Evolutionary conservation across 768 basidiomycete species (phyloP), one percentile per base, ranked within the genome.

Genomic region (Suillus hirtellus): DNA sequence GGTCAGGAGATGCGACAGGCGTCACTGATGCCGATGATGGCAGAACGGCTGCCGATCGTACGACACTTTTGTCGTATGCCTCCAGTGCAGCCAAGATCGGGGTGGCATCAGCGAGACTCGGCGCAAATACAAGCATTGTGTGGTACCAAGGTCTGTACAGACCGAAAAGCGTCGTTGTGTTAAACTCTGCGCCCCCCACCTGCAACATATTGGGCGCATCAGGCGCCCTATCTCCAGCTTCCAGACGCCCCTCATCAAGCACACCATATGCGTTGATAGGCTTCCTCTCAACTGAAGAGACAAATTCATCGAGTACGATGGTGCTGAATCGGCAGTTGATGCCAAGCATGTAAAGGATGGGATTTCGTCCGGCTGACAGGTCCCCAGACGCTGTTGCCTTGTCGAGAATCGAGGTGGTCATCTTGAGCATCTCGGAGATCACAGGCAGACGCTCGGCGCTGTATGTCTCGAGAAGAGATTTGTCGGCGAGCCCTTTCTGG

Each of bases 341-440:
- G 38, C 63, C 63, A 38, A 85, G 77, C 69, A 82, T 80, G 19
- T 9, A 56, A 5, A 65, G 34, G n/a, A 58, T 27, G 31, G 52
- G 52, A 10, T 2, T 70, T 65, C 7, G 81, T 63, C 1, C 69
- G 64, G 11, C 5, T 0, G 44, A 21, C n/a, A 2, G 4, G 44
- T 46, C 44, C 21, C 44, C 44, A 21, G 44, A 21, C 11, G 44
- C 11, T 46, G 12, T 21, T 21, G 11, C 44, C n/a, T 46, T n/a
- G 11, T 46, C 11, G n/a, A 21, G n/a, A 46, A 46, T n/a, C 0
- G 44, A 21, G 44, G 65, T 70, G 31, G 71, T 72, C 5, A 67
- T 38, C 61, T 69, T 63, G 1, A 75, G 65, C 71, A 72, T 70
- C 49, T 71, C 66, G 6, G 73, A 69, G 56, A 73, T 71, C 12